Base-by-base conservation (phyloP, 768 basidiomycete species). In the Auriculariales sp. region DNA sequence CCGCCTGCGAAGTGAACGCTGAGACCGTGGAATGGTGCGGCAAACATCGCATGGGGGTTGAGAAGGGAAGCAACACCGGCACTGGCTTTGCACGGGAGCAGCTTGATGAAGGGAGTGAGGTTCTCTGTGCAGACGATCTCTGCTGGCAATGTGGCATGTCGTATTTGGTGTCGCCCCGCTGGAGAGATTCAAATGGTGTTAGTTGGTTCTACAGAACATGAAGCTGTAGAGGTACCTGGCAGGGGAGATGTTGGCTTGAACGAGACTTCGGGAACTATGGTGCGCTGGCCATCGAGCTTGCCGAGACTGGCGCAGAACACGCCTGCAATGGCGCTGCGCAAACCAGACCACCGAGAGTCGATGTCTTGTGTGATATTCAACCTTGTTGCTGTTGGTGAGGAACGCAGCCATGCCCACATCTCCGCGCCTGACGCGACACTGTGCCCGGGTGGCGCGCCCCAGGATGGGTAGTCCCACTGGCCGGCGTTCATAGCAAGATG, bases 91-190 rank as follows among this genome's bases (percentile, higher is more conserved):
- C 94, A 98, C 0, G 95, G 95, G 1, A 98, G 69, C 9, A 97
- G 78, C 61, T 94, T 91, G 51, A 97, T 72, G 66, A 98, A 95
- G 0, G 95, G 94, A 0, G 94, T 97, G 7, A 98, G 69, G 59
- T 97, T 97, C 61, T 98, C 95, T 3, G 94, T 98, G 61, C 94
- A 99, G n/a, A 97, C 85, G 56, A 81, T 71, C 60, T 93, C 88
- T 3, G 81, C 86, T 5, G 85, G 83, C 17, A 84, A 73, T 6
- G 77, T 76, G 1, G 84, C 87, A 56, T 92, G 82, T 52, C 81
- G 79, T 24, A 90, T 70, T 28, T 53, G 50, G 47, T 55, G 57
- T 46, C 45, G 39, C 35, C 42, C 52, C 46, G 39, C 53, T 60
- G 36, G 14, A 48, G 39, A 14, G 27, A 11, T 49, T 39, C 71